Conservation (phyloP, 164 flowering plant genomes). For the Santalum album region DNA sequence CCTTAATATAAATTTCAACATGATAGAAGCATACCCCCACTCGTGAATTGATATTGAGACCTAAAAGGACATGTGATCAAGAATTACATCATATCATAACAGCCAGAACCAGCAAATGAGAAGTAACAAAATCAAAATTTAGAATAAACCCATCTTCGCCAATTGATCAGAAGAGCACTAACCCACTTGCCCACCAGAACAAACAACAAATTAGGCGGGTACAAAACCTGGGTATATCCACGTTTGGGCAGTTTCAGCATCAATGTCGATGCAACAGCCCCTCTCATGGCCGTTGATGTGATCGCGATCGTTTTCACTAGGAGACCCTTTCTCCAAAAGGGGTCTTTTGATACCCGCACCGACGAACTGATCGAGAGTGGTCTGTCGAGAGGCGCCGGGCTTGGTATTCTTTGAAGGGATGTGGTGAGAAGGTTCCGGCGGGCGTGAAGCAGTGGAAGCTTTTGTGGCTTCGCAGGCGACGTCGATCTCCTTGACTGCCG, state of each 20-base stretch:
- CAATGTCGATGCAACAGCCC: slow-evolving; percentile 28
- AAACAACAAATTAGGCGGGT: not conserved
- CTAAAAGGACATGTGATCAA: too few species aligned
- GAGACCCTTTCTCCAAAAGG: not conserved
- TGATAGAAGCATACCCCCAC: too few species aligned
- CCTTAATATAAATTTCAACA: too few species aligned
- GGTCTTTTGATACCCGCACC: slow-evolving; percentile 7
- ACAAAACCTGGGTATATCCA: slow-evolving; percentile 88
- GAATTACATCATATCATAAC: too few species aligned
- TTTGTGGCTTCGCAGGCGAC: slow-evolving; percentile 38
- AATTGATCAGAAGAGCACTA: not conserved
- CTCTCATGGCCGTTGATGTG: slow-evolving; percentile 11
- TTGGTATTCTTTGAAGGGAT: slow-evolving; percentile 6
- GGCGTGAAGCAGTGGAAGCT: slow-evolving; percentile 14
- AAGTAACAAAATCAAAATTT: too few species aligned
- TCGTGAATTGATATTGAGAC: too few species aligned
- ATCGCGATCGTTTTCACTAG: not conserved
- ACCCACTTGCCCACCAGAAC: not conserved
- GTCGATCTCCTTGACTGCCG: slow-evolving; percentile 75
- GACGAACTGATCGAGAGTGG: slow-evolving; percentile 61
- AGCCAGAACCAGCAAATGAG: too few species aligned
- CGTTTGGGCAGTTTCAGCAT: slow-evolving; percentile 76
- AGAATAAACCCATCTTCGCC: not conserved
- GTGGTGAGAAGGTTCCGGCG: slow-evolving; percentile 4
- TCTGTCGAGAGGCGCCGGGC: slow-evolving; percentile 26